Evolutionary conservation across 257 asterid genomes (phyloP).

Genomic region (Fraxinus anomala): DNA sequence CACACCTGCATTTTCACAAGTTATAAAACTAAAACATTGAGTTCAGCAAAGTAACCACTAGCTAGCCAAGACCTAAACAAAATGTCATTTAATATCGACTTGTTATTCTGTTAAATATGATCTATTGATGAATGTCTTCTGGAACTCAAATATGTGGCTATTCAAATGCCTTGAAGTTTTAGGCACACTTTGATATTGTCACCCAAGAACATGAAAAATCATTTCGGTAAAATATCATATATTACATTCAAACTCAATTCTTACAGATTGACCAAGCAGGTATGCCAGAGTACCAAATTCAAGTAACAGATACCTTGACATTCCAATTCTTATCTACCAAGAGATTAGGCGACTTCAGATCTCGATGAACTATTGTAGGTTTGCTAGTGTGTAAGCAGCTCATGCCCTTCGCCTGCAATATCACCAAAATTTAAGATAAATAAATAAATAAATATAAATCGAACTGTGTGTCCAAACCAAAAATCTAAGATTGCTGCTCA

Average conservation of each 20-base stretch:
- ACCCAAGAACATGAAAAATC: neutral
- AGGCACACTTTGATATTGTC: neutral
- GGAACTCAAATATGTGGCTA: conserved; percentile 17
- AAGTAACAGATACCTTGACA: conserved; percentile 66
- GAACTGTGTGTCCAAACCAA: neutral
- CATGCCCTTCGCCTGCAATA: conserved; percentile 93
- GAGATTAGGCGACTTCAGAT: conserved; percentile 95
- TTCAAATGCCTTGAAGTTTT: conserved; percentile 5
- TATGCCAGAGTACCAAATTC: conserved; percentile 20
- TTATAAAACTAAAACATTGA: conserved; percentile 25
- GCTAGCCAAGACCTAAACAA: neutral
- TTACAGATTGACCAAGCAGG: conserved; percentile 11
- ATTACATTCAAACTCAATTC: conserved; percentile 17
- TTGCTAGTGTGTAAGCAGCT: conserved; percentile 95
- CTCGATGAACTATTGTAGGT: conserved; percentile 98
- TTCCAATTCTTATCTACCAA: conserved; percentile 96
- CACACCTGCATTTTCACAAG: conserved; percentile 62
- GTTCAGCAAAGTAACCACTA: conserved; percentile 18
- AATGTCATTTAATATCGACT: neutral
- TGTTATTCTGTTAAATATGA: conserved; percentile 15
- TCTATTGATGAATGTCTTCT: neutral
- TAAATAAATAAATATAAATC: conserved; percentile 4
- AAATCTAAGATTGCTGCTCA: conserved; percentile 8
- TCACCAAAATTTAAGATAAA: conserved; percentile 23
- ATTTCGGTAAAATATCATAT: neutral